Conservation (phyloP, 345 rosid genomes). For the Syzygium oleosum region DNA sequence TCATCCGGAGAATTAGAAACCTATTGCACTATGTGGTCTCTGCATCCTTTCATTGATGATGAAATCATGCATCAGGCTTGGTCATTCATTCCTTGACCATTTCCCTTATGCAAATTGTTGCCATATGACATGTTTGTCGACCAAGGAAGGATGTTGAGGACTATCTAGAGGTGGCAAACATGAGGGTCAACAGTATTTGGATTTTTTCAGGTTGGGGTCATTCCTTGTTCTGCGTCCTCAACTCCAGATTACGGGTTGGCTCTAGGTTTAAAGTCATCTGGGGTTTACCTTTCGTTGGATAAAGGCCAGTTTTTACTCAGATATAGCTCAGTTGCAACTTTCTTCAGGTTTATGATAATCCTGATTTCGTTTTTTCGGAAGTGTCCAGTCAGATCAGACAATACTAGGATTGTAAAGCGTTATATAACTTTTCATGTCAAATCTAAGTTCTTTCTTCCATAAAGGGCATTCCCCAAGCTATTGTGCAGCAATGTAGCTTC, state of each 20-base stretch:
- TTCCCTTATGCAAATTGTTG: neutral
- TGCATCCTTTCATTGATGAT: constrained; percentile 60
- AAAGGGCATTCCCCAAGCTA: neutral
- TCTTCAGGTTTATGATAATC: neutral
- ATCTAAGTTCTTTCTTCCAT: neutral
- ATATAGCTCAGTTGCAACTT: neutral
- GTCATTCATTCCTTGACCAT: constrained; percentile 29
- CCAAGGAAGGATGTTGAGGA: neutral
- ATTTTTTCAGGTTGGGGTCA: neutral
- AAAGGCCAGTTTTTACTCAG: neutral
- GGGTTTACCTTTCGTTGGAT: neutral
- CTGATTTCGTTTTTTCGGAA: neutral
- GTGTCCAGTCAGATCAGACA: neutral
- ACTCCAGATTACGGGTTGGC: neutral
- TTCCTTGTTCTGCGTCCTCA: neutral
- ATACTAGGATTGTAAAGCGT: neutral
- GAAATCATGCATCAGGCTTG: constrained; percentile 54
- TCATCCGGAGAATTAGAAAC: constrained; percentile 47
- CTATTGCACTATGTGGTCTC: constrained; percentile 71
- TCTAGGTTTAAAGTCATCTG: neutral
- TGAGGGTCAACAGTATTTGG: neutral
- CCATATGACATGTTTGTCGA: neutral
- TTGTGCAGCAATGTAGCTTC: neutral
- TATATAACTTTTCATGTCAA: neutral
- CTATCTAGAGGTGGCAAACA: neutral